Conservation (phyloP, 805 yeast species). For the Starmerella sirachaensis region DNA sequence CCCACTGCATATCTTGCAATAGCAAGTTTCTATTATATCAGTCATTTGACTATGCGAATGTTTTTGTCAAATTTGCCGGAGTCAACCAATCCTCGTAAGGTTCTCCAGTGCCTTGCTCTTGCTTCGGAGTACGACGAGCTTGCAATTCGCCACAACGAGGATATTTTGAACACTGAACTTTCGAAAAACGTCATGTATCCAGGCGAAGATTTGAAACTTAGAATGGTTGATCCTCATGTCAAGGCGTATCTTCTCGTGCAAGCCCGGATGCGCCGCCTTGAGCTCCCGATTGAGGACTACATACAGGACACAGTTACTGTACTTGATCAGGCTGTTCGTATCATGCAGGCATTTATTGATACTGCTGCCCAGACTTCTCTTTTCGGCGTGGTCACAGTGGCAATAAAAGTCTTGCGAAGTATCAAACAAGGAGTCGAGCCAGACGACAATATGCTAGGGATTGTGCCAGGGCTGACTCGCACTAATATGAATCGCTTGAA, state of each 20-base stretch:
- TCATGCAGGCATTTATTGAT: slow-evolving; percentile 84
- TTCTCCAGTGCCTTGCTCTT: slow-evolving; percentile 49
- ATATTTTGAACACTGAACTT: slow-evolving; percentile 70
- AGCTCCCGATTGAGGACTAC: slow-evolving; percentile 89
- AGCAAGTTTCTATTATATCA: slow-evolving; percentile 82
- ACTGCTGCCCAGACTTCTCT: slow-evolving; percentile 77
- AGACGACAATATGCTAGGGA: slow-evolving; percentile 15
- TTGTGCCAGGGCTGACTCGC: slow-evolving; percentile 19
- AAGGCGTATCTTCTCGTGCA: slow-evolving; percentile 62
- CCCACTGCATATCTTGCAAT: slow-evolving; percentile 78
- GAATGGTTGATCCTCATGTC: slow-evolving; percentile 80
- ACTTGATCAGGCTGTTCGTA: slow-evolving; percentile 86
- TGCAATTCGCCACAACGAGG: slow-evolving; percentile 88
- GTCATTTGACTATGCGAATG: slow-evolving; percentile 75
- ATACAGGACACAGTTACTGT: slow-evolving; percentile 88
- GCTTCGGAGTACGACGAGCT: slow-evolving; percentile 77
- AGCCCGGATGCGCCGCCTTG: slow-evolving; percentile 58
- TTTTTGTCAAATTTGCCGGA: slow-evolving; percentile 33
- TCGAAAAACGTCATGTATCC: slow-evolving; percentile 55
- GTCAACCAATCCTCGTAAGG: slow-evolving; percentile 37
- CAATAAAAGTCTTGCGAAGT: slow-evolving; percentile 67
- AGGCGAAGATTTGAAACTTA: slow-evolving; percentile 31
- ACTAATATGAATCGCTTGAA: not conserved
- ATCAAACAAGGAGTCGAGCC: slow-evolving; percentile 53
- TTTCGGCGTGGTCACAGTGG: slow-evolving; percentile 44